phyloP scores from a whole-genome alignment of 129 eudicot species.

The Deinandra increscens region DNA sequence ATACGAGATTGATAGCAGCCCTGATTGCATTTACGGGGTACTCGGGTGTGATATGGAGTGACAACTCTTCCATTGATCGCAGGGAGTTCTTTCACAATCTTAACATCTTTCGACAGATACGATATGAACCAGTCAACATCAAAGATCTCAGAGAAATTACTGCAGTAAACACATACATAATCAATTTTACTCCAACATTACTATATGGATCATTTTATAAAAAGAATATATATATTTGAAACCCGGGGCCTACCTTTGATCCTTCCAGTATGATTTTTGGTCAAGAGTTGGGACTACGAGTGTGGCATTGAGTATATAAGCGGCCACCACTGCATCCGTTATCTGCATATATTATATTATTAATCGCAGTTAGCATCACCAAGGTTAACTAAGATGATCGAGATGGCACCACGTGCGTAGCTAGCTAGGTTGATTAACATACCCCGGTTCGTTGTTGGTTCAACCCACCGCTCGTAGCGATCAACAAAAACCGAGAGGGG shows the following conservation, averaged over 20 bases:
- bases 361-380: not conserved
- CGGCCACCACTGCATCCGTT: slow-evolving; percentile 76
- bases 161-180: slow-evolving; percentile 34
- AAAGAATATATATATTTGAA: too few species aligned
- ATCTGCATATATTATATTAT: slow-evolving; percentile 58
- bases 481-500: slow-evolving; percentile 53
- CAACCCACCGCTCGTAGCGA: slow-evolving; percentile 78
- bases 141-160: slow-evolving; percentile 71
- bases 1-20: slow-evolving; percentile 54
- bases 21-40: slow-evolving; percentile 69
- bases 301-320: slow-evolving; percentile 67
- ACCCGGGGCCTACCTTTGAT: slow-evolving; percentile 68
- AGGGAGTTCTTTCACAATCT: slow-evolving; percentile 55
- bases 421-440: too few species aligned
- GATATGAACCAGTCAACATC: slow-evolving; percentile 62
- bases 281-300: slow-evolving; percentile 72
- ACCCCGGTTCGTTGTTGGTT: slow-evolving; percentile 91
- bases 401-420: not conserved
- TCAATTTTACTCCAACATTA: too few species aligned
- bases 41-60: slow-evolving; percentile 48
- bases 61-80: slow-evolving; percentile 36
- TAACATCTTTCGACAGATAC: slow-evolving; percentile 58
- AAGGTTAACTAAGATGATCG: too few species aligned
- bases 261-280: slow-evolving; percentile 73
- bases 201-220: too few species aligned